Conservation (phyloP, 805 yeast genomes). For the Candida yuanshanica region DNA sequence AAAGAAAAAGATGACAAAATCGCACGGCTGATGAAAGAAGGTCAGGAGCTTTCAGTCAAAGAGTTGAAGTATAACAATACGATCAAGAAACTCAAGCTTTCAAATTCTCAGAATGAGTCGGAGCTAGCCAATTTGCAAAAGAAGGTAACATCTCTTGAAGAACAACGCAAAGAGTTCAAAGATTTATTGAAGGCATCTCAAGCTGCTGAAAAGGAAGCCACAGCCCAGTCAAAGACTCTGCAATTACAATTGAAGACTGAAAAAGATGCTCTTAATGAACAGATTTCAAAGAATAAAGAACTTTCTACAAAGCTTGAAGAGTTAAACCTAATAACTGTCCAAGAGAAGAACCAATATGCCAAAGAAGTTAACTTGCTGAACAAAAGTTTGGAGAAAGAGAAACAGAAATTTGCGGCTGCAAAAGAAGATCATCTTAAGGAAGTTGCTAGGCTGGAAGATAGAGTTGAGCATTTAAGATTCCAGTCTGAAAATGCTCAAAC, state of each 20-base stretch:
- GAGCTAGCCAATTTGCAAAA: slow-evolving; percentile 19
- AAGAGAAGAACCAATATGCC: slow-evolving; percentile 17
- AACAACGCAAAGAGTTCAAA: slow-evolving; percentile 21
- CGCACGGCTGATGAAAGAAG: slow-evolving; percentile 65
- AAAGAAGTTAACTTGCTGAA: slow-evolving; percentile 27
- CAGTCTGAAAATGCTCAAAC: slow-evolving; percentile 46
- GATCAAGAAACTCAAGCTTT: slow-evolving; percentile 54
- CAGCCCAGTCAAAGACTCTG: slow-evolving; percentile 18
- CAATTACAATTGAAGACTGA: slow-evolving; percentile 16
- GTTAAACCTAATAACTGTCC: slow-evolving; percentile 18
- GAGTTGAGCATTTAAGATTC: slow-evolving; percentile 62
- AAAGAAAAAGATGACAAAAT: slow-evolving; percentile 51
- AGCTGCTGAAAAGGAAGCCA: slow-evolving; percentile 22
- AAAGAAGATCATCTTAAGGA: slow-evolving; percentile 32
- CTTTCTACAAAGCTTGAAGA: slow-evolving; percentile 22
- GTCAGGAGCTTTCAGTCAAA: slow-evolving; percentile 61
- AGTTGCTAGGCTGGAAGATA: slow-evolving; percentile 55
- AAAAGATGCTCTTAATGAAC: slow-evolving; percentile 17
- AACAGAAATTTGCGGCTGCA: slow-evolving; percentile 22
- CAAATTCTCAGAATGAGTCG: slow-evolving; percentile 35
- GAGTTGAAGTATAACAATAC: slow-evolving; percentile 66
- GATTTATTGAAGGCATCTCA: slow-evolving; percentile 24
- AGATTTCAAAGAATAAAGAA: slow-evolving; percentile 16
- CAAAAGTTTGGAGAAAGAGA: slow-evolving; percentile 29
- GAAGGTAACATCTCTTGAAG: slow-evolving; percentile 14